Evolutionary conservation across 106 monocot genomes (phyloP).

Genomic region (Dendrobium officinale): DNA sequence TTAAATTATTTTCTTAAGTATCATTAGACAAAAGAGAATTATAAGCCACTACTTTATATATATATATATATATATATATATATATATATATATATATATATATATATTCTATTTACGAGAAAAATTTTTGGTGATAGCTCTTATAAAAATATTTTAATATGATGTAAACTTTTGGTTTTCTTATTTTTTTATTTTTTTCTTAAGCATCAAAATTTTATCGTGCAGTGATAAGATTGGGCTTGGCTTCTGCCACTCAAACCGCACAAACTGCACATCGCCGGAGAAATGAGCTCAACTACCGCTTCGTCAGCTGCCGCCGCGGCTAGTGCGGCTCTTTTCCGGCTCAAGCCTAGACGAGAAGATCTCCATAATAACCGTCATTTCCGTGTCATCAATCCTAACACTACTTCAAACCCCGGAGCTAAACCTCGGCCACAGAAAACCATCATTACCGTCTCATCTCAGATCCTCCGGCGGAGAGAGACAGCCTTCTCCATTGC

Average conservation of each 20-base stretch:
- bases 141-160: too few relatives aligned
- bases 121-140: too few relatives aligned
- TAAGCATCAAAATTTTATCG: neutral
- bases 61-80: too few relatives aligned
- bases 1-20: too few relatives aligned
- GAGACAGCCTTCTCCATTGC: constrained; percentile 27
- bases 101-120: too few relatives aligned
- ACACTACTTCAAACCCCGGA: neutral
- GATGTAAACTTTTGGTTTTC: too few relatives aligned
- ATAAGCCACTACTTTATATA: too few relatives aligned
- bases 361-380: neutral
- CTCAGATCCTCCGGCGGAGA: constrained; percentile 22
- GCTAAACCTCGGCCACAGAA: constrained; percentile 2
- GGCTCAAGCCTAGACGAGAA: neutral
- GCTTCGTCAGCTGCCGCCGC: neutral
- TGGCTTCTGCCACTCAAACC: neutral
- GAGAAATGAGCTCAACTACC: neutral
- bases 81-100: too few relatives aligned
- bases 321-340: neutral
- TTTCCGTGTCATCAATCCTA: neutral
- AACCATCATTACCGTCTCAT: neutral
- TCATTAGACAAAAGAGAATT: too few relatives aligned
- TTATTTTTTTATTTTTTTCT: too few relatives aligned
- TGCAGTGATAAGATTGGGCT: neutral
- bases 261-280: neutral